Evolutionary conservation across 192 early-diverging fungal species (phyloP).

Genomic region (Coemansia furcata): DNA sequence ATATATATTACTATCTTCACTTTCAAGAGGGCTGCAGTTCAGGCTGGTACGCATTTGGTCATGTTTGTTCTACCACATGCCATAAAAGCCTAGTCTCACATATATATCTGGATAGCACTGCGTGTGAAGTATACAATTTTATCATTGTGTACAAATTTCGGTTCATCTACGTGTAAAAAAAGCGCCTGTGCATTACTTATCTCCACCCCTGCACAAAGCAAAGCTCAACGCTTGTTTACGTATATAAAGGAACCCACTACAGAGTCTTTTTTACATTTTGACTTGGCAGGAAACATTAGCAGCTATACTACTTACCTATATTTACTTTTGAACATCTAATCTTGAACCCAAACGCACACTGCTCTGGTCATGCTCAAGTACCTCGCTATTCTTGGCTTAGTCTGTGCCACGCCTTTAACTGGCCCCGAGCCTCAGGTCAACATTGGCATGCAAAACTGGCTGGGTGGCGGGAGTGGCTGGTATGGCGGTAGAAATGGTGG

Average conservation of each 20-base stretch:
- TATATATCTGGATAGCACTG: neutral
- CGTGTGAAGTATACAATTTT: neutral
- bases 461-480: slow-evolving; percentile 5
- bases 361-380: neutral
- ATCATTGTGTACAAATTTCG: neutral
- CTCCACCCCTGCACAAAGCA: neutral
- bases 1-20: neutral
- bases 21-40: neutral
- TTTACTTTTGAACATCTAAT: neutral
- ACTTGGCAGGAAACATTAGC: neutral
- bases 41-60: neutral
- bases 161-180: neutral
- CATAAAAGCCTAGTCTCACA: neutral
- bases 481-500: neutral
- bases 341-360: neutral
- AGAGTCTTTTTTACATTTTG: neutral
- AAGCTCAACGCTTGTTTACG: neutral
- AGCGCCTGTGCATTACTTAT: neutral
- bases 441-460: slow-evolving; percentile 7
- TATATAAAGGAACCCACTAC: neutral
- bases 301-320: neutral
- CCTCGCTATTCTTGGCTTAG: neutral
- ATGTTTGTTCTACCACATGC: neutral
- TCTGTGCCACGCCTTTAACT: neutral
- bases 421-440: neutral